Conservation (phyloP, 148 eudicot genomes). For the Chenopodium album region DNA sequence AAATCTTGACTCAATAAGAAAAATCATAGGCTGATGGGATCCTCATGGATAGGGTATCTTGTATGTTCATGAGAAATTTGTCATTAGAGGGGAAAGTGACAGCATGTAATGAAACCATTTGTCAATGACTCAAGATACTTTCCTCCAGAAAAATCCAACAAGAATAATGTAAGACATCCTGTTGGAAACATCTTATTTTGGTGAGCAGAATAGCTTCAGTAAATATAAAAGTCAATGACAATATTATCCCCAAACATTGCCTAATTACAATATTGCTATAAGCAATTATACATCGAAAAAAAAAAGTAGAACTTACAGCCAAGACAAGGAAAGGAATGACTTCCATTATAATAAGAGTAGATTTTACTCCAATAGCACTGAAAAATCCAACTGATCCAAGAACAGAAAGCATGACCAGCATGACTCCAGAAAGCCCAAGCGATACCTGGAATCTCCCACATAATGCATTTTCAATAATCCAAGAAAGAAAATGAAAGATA, state of each 20-base stretch:
- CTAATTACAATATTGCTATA: background rate
- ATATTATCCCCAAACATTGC: background rate
- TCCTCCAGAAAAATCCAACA: background rate
- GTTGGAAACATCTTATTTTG: background rate
- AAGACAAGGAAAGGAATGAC: constrained; percentile 98
- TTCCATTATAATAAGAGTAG: constrained; percentile 99
- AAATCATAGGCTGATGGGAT: background rate
- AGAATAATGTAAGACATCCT: background rate
- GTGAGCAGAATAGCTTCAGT: background rate
- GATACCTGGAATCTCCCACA: constrained; percentile 54
- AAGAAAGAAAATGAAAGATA: background rate
- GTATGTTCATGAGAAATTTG: background rate
- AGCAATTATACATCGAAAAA: background rate
- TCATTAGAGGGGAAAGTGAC: background rate
- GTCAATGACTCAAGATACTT: background rate
- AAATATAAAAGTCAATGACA: background rate
- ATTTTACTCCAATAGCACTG: constrained; percentile 96
- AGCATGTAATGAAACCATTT: background rate
- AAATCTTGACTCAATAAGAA: background rate
- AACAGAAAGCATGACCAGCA: constrained; percentile 94
- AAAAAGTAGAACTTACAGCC: constrained; percentile 66
- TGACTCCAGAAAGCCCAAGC: constrained; percentile 92
- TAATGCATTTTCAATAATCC: constrained; percentile 1
- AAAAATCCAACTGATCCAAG: constrained; percentile 97
- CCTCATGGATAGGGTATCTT: background rate